Evolutionary conservation across 176 grass and related monocot genomes (phyloP).

Genomic region (Bromus sterilis): DNA sequence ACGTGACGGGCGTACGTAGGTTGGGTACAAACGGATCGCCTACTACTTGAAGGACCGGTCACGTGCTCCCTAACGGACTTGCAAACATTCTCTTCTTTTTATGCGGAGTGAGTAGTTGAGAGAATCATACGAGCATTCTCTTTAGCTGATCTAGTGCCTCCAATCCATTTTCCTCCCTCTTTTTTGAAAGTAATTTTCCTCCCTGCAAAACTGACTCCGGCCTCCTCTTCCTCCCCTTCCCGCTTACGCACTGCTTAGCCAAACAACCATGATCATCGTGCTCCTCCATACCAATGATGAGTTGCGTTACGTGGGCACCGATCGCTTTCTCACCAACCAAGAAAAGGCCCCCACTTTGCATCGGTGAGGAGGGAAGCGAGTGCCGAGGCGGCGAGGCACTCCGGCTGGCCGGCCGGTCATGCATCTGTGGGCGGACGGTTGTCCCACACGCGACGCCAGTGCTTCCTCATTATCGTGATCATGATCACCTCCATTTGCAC

Average conservation of each 20-base stretch:
- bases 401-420: background rate
- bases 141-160: no score
- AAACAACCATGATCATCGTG: background rate
- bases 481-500: background rate
- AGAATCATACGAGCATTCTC: no score
- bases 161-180: no score
- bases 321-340: slow-evolving; percentile 20
- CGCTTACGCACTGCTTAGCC: slow-evolving; percentile 14
- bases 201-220: no score
- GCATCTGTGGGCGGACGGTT: slow-evolving; percentile 8
- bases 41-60: background rate
- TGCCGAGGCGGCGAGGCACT: background rate
- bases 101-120: no score
- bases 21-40: background rate
- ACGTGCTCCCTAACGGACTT: background rate
- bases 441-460: background rate
- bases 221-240: no score
- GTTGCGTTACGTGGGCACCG: background rate
- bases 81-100: background rate
- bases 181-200: no score
- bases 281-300: background rate
- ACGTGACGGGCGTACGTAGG: background rate
- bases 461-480: background rate
- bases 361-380: slow-evolving; percentile 4
- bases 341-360: background rate